These are phyloP conservation scores for Solanum hybrid DNA, from an alignment of 305 asterid genomes.

Conservation along the genomic window DNA sequence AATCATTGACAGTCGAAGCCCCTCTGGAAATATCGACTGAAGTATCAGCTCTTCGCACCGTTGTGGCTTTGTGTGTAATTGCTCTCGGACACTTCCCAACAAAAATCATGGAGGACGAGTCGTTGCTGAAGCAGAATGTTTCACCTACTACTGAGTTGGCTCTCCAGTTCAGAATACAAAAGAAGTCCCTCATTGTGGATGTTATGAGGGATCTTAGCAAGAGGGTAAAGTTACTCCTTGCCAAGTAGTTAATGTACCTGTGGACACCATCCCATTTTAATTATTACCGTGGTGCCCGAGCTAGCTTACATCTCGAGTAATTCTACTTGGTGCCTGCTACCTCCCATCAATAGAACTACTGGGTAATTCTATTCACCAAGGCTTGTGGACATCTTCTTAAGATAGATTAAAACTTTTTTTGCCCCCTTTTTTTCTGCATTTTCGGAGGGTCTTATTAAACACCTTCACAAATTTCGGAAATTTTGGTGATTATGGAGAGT, in stretches of 20 bases:
- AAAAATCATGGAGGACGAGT: constrained; percentile 80
- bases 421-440: neutral
- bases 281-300: neutral
- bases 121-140: constrained; percentile 34
- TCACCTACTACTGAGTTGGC: constrained; percentile 55
- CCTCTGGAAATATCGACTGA: constrained; percentile 58
- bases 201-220: constrained; percentile 59
- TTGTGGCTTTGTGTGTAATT: constrained; percentile 64
- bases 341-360: neutral
- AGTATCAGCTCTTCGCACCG: constrained; percentile 46
- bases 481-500: neutral
- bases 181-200: constrained; percentile 56
- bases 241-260: constrained; percentile 17
- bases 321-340: neutral
- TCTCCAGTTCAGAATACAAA: constrained; percentile 54
- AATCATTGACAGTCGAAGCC: constrained; percentile 44
- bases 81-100: constrained; percentile 74
- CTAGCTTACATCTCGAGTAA: neutral
- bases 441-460: neutral
- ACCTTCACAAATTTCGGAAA: neutral
- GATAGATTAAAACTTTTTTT: neutral
- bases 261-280: neutral
- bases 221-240: constrained; percentile 39
- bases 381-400: neutral
- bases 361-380: neutral